phyloP scores from a whole-genome alignment of 345 rosid genomes.

The Sisymbrium altissimum region DNA sequence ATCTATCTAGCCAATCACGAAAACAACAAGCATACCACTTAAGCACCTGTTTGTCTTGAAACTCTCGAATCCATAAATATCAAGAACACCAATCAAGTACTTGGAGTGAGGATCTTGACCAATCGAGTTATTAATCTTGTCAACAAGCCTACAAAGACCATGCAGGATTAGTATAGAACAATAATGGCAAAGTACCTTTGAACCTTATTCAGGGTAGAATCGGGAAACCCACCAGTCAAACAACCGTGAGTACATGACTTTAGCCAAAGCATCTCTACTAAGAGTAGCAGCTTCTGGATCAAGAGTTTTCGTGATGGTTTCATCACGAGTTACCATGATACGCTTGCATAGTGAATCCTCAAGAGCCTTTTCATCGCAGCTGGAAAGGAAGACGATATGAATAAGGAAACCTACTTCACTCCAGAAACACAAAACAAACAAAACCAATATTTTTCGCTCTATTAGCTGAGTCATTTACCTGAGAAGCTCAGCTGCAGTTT shows the following conservation, averaged over 20 bases:
- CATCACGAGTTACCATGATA: conserved; percentile 96
- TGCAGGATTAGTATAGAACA: conserved; percentile 12
- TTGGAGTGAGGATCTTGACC: conserved; percentile 94
- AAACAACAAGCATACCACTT: conserved; percentile 59
- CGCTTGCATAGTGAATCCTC: conserved; percentile 98
- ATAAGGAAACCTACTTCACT: conserved; percentile 1
- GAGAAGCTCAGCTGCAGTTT: conserved; percentile 85
- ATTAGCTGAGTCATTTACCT: conserved; percentile 43
- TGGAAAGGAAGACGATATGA: conserved; percentile 29
- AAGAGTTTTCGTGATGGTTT: conserved; percentile 91
- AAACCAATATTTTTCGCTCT: conserved; percentile 1
- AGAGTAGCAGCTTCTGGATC: conserved; percentile 85
- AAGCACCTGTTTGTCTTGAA: conserved; percentile 99
- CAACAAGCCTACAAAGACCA: conserved; percentile 73
- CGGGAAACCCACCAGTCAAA: conserved; percentile 81
- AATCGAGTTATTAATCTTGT: conserved; percentile 82
- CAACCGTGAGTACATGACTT: conserved; percentile 83
- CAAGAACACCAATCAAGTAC: conserved; percentile 90
- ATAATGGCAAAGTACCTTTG: not conserved
- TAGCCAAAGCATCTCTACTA: conserved; percentile 97
- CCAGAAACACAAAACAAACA: conserved; percentile 1
- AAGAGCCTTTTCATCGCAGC: conserved; percentile 81
- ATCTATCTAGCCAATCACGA: conserved; percentile 35
- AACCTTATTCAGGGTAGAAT: not conserved
- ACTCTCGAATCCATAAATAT: conserved; percentile 99